Base-by-base conservation (phyloP, 257 asterid species). In the Ocimum tenuiflorum region DNA sequence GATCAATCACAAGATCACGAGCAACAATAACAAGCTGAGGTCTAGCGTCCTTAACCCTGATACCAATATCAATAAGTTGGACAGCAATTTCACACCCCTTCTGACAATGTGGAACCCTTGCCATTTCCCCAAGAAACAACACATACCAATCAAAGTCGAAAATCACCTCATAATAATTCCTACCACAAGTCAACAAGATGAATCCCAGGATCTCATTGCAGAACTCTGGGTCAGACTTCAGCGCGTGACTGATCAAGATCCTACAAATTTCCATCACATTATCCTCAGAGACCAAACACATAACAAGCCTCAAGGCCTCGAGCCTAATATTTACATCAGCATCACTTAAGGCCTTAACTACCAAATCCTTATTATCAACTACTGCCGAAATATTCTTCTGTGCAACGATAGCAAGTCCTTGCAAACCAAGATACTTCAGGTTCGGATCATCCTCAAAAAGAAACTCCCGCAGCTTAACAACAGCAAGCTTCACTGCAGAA, bases 41-140 rank as follows among this genome's bases (percentile, higher is more conserved):
- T 72, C 99, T 87, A 74, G 86, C 99, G 80, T 92, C 99, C 77
- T 81, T 86, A 60, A 92, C 99, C 85, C 99, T 84, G 88, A 87
- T 84, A 63, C 95, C 95, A 60, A 92, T 86, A 80, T 92, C 99
- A 45, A 89, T 78, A 73, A 92, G 84, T 78, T 92, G 99, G 53
- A 27, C 63, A 77, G 83, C 94, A 31, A 92, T 89, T 71, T 84
- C 96, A 47, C 50, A 70, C 70, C 99, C 99, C 77, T 77, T 89
- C 70, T 87, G 95, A 73, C 97, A 92, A 59, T 92, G 88, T 12
- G 91, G 89, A 63, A 92, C 72, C 83, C 97, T 89, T 0, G 87
- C 71, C 89, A 92, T 89, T 77, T 92, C 99, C 66, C 94, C 95
- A 35, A 89, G 94, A 81, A 84, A 86, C 7, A 86, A 71, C 47